Percentiles rank a stretch among this genome's conserved stretches.
These are phyloP conservation scores for Gonapodya prolifera DNA, from an alignment of 192 early-diverging fungal species.

Conservation along the genomic window DNA sequence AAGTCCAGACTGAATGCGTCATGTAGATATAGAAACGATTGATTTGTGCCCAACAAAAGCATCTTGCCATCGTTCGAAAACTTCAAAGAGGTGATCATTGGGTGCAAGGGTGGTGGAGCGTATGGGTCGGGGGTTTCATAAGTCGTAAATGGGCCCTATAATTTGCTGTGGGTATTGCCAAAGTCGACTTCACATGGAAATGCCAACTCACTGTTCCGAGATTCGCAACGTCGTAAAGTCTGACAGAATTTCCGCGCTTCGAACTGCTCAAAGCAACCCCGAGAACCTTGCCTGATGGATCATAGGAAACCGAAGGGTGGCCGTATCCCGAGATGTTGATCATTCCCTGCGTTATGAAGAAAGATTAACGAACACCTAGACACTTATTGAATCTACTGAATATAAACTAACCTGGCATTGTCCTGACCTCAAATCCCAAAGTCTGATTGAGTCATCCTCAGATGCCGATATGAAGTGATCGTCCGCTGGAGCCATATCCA, in stretches of 20 bases:
- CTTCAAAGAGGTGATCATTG: constrained; percentile 45
- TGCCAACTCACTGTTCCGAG: constrained; percentile 12
- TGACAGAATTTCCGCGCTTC: constrained; percentile 20
- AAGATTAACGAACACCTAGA: background rate
- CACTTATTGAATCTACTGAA: background rate
- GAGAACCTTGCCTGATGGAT: constrained; percentile 69
- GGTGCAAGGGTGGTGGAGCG: background rate
- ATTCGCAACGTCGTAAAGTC: constrained; percentile 61
- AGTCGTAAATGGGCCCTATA: constrained; percentile 32
- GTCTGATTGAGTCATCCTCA: constrained; percentile 56
- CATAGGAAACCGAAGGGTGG: constrained; percentile 52
- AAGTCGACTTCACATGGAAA: background rate
- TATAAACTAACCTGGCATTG: constrained; percentile 34
- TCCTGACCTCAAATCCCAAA: constrained; percentile 71
- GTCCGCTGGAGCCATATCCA: constrained; percentile 75
- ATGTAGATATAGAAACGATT: constrained; percentile 42
- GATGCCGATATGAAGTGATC: constrained; percentile 74
- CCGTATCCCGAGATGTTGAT: constrained; percentile 19
- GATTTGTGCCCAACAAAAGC: constrained; percentile 51
- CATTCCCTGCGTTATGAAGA: constrained; percentile 4
- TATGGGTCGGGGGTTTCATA: constrained; percentile 18
- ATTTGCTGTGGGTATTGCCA: constrained; percentile 5
- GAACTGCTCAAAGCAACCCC: constrained; percentile 38
- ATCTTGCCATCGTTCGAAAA: constrained; percentile 67
- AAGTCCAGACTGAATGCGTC: constrained; percentile 49